Percentiles rank a stretch among this genome's conserved stretches.
These are phyloP conservation scores for Fusarium secorum DNA, from an alignment of 2,329 filamentous ascomycete species.

Conservation along the genomic window DNA sequence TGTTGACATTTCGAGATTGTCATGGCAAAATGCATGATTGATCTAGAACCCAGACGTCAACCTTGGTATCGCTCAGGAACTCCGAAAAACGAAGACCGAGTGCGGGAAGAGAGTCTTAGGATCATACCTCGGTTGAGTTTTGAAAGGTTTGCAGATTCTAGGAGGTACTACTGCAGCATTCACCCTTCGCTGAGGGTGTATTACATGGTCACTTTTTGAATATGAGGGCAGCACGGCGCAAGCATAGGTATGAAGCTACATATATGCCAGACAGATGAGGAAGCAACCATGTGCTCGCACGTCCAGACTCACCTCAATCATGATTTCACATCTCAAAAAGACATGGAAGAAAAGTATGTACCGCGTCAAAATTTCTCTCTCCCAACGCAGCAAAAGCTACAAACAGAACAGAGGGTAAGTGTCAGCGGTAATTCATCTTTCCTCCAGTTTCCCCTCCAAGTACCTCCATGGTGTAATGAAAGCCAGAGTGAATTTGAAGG, in stretches of 20 bases:
- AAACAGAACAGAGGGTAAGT: conserved; percentile 59
- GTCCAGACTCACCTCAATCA: neutral
- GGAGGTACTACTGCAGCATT: neutral
- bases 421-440: conserved; percentile 60
- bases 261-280: neutral
- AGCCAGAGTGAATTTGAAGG: conserved; percentile 75
- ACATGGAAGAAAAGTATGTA: conserved; percentile 39
- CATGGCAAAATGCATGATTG: neutral
- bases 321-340: neutral
- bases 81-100: neutral
- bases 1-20: neutral
- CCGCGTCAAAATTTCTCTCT: conserved; percentile 49
- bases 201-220: neutral
- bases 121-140: neutral
- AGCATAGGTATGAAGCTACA: no score
- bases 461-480: conserved; percentile 61
- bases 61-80: neutral
- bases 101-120: neutral
- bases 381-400: conserved; percentile 46
- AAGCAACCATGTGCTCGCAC: neutral
- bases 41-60: neutral
- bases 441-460: conserved; percentile 77
- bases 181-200: neutral
- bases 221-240: no score
- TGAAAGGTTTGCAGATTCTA: neutral